These are phyloP conservation scores for Candida michaelii DNA, from an alignment of 805 yeast species.

Conservation along the genomic window DNA sequence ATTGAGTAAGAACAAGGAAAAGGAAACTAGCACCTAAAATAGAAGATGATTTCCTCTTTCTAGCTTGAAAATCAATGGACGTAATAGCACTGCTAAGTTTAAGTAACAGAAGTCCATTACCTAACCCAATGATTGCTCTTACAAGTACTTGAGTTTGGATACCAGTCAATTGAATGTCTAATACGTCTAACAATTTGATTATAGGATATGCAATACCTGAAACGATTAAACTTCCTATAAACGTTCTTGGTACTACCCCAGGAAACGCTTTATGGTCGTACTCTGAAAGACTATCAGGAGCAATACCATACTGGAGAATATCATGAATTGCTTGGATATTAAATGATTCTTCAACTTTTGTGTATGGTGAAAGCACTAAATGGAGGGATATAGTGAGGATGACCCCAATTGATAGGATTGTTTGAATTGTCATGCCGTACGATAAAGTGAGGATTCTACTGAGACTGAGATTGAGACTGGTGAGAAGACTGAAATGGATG, in stretches of 20 bases:
- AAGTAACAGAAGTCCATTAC: constrained; percentile 56
- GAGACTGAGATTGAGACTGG: too few species aligned
- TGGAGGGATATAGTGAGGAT: constrained; percentile 24
- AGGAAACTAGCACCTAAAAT: constrained; percentile 56
- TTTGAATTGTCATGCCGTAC: constrained; percentile 1
- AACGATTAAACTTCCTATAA: constrained; percentile 65
- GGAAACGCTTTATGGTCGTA: constrained; percentile 83
- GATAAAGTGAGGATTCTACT: background rate
- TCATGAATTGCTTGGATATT: constrained; percentile 89
- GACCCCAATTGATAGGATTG: background rate
- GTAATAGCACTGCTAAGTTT: constrained; percentile 43
- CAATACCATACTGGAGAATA: constrained; percentile 60
- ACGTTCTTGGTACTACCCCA: constrained; percentile 87
- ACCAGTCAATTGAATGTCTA: constrained; percentile 23
- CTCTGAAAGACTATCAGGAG: constrained; percentile 27
- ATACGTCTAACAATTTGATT: constrained; percentile 13
- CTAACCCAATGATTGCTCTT: constrained; percentile 61
- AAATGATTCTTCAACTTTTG: constrained; percentile 95
- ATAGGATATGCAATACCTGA: constrained; percentile 46
- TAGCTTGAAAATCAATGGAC: constrained; percentile 22
- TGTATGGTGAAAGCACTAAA: constrained; percentile 65
- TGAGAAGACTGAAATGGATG: constrained; percentile 4
- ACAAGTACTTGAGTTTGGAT: constrained; percentile 52
- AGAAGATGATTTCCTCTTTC: constrained; percentile 17
- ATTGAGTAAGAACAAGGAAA: constrained; percentile 62